Base-by-base conservation (phyloP, 2,329 filamentous ascomycete species). In the Colletotrichum abscissum region DNA sequence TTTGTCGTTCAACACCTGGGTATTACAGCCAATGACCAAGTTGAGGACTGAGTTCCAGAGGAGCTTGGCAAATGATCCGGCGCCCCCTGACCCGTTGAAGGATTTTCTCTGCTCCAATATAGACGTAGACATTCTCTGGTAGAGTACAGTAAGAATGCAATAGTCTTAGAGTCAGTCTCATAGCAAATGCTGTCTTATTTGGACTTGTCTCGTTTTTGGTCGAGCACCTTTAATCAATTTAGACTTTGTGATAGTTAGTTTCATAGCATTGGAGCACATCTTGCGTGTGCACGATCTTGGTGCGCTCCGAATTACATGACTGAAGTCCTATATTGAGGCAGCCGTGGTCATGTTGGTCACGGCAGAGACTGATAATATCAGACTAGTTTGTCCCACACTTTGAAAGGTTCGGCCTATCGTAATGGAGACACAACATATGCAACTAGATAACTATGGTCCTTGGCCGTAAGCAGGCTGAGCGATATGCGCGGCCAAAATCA, bases 1-100 rank as follows among this genome's bases (percentile, higher is more conserved):
- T 0, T 2, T 81, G 22, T 69, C 77, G 0, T 81, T 75, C 54
- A 81, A 81, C 16, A 81, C 80, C 1, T 82, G 81, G 81, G 80
- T 82, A 0, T 6, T 80, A 55, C 81, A 82, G 63, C 81, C 81
- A 0, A 73, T 81, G 4, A 73, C 77, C 46, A 79, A 72, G 64
- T 26, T 82, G 49, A 77, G 72, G 16, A 59, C 75, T 0, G 77
- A 76, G 49, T 81, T 81, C 58, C 74, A 77, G 46, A 78, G 75
- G 63, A 82, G 80, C 11, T 35, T 82, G 1, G 77, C 72, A 66
- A 69, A 60, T 28, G 79, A 82, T 42, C 80, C 80, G 0, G 80
- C 79, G 6, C 80, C 80, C 0, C 78, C 80, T 0, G 79, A 81
- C 63, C 80, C 80, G 11, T 59, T 81, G 1, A 82, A 81, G 35